These are phyloP conservation scores for Xanthoconium stramineum DNA, from an alignment of 768 basidiomycete species.

Conservation along the genomic window DNA sequence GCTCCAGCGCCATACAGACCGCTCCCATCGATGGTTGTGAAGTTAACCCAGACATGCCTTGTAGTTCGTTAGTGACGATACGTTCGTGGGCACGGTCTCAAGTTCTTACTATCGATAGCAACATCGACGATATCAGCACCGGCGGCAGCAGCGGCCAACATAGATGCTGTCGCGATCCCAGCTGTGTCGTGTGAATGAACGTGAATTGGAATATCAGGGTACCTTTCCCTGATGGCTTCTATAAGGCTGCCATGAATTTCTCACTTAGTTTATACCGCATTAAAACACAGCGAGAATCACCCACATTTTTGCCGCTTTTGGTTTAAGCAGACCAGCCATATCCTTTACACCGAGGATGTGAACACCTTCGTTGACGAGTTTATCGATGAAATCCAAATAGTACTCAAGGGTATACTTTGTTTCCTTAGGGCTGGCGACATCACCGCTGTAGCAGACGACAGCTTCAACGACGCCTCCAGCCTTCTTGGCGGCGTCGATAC, in stretches of 20 bases:
- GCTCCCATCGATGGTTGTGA: conserved; percentile 99
- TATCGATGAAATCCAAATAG: conserved; percentile 92
- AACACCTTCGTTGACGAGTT: conserved; percentile 92
- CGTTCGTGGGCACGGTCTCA: background rate
- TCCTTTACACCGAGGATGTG: conserved; percentile 98
- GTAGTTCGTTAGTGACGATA: conserved; percentile 10
- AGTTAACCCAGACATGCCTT: conserved; percentile 97
- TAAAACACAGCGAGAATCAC: conserved; percentile 24
- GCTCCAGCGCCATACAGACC: conserved; percentile 90
- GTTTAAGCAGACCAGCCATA: conserved; percentile 97
- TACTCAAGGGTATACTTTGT: conserved; percentile 97
- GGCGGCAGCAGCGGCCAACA: conserved; percentile 94
- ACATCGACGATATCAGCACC: conserved; percentile 98
- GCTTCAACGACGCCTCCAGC: conserved; percentile 98
- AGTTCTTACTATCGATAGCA: conserved; percentile 88
- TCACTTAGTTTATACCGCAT: conserved; percentile 1
- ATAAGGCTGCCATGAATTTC: conserved; percentile 59
- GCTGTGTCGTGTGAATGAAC: conserved; percentile 99
- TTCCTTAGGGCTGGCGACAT: conserved; percentile 91
- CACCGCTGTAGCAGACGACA: conserved; percentile 97
- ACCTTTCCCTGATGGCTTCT: conserved; percentile 90
- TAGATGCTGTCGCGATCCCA: conserved; percentile 95
- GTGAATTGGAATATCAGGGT: conserved; percentile 97
- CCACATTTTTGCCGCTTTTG: conserved; percentile 86
- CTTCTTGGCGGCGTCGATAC: conserved; percentile 99